phyloP scores from a whole-genome alignment of 805 yeast genomes.

The Spathaspora arborariae region DNA sequence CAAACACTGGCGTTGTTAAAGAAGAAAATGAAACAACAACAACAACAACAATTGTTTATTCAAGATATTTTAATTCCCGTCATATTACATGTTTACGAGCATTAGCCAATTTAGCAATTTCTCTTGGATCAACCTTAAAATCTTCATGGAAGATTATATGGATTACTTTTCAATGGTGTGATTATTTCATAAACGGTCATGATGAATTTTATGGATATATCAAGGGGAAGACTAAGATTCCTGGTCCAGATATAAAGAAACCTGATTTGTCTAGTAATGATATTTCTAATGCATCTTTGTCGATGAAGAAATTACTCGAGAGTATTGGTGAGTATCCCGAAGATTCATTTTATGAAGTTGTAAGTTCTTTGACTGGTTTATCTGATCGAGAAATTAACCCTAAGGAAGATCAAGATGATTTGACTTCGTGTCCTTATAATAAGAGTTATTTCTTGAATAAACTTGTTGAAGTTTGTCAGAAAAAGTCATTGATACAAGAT shows the following conservation, averaged over 20 bases:
- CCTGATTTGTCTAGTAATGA: constrained; percentile 45
- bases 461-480: constrained; percentile 47
- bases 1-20: constrained; percentile 6
- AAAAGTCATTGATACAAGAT: constrained; percentile 44
- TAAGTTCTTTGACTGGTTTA: constrained; percentile 44
- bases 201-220: constrained; percentile 27
- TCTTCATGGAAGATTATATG: constrained; percentile 59
- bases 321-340: constrained; percentile 53
- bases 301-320: constrained; percentile 59
- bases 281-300: constrained; percentile 46
- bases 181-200: constrained; percentile 62
- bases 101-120: constrained; percentile 66
- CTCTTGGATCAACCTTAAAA: constrained; percentile 73
- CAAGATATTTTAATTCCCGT: constrained; percentile 50
- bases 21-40: neutral
- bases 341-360: constrained; percentile 45
- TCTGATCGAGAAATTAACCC: constrained; percentile 24
- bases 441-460: constrained; percentile 51
- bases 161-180: constrained; percentile 75
- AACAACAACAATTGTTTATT: constrained; percentile 1
- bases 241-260: constrained; percentile 14
- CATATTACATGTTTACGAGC: constrained; percentile 79
- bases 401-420: constrained; percentile 6
- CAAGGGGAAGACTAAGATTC: constrained; percentile 28
- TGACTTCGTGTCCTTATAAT: constrained; percentile 49